Conservation (phyloP, 1,284 basidiomycete genomes). For the Polyporus tsugae region DNA sequence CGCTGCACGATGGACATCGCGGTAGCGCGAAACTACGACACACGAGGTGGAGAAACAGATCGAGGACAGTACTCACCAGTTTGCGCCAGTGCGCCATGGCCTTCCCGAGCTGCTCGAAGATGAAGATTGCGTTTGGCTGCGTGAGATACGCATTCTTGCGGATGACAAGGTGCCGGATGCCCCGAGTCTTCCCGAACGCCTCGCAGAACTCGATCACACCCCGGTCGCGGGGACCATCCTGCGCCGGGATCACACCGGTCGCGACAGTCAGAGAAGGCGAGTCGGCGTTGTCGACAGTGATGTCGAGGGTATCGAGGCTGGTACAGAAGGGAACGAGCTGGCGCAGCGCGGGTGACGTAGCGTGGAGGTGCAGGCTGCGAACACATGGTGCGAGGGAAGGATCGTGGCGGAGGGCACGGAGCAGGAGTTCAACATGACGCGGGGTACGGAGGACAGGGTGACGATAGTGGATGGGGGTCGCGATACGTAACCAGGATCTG, state of each 20-base stretch:
- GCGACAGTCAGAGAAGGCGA: slow-evolving; percentile 1
- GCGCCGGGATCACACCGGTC: slow-evolving; percentile 14
- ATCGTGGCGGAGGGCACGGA: slow-evolving; percentile 46
- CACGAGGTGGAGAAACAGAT: background rate
- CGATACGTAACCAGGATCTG: slow-evolving; percentile 58
- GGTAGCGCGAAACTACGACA: background rate
- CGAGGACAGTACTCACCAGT: slow-evolving; percentile 49
- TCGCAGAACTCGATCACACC: slow-evolving; percentile 49
- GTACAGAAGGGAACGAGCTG: slow-evolving; percentile 44
- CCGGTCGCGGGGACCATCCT: slow-evolving; percentile 26
- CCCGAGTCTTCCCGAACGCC: slow-evolving; percentile 45
- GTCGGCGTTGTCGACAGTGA: slow-evolving; percentile 50
- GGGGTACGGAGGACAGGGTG: slow-evolving; percentile 51
- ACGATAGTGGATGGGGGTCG: slow-evolving; percentile 59
- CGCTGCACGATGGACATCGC: background rate
- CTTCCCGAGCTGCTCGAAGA: slow-evolving; percentile 53
- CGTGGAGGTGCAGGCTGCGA: slow-evolving; percentile 47
- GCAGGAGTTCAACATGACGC: slow-evolving; percentile 48
- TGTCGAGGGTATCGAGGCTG: slow-evolving; percentile 49
- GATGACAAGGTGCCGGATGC: slow-evolving; percentile 54
- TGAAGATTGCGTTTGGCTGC: slow-evolving; percentile 50
- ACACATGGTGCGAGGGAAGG: slow-evolving; percentile 49
- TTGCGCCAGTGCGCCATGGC: slow-evolving; percentile 52
- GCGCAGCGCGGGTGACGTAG: slow-evolving; percentile 40
- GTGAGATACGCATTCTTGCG: slow-evolving; percentile 64